Percentiles rank a stretch among this genome's conserved stretches.
phyloP scores from a whole-genome alignment of 495 filamentous ascomycete species.

The Tirmania nivea region DNA sequence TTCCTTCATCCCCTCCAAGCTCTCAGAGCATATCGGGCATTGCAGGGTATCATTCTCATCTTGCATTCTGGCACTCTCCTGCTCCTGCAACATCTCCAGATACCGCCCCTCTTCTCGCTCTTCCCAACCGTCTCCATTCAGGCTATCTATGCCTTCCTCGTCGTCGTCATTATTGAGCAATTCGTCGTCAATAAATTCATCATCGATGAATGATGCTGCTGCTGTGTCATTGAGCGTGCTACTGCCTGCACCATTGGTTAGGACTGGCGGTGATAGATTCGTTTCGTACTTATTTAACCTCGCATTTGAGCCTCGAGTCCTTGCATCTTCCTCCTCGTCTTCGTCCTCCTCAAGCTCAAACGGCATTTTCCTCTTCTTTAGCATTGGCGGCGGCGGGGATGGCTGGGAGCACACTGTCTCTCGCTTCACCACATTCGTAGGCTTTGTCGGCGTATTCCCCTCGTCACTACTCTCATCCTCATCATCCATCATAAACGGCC shows the following conservation, averaged over 20 bases:
- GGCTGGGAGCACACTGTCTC: neutral
- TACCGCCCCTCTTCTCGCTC: constrained; percentile 32
- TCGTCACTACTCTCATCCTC: neutral
- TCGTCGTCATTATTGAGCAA: constrained; percentile 14
- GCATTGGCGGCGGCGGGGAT: neutral
- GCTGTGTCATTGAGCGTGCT: neutral
- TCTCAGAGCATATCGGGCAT: constrained; percentile 60
- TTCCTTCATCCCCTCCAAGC: constrained; percentile 35
- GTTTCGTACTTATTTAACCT: neutral
- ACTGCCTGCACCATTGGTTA: neutral
- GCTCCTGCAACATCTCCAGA: constrained; percentile 37
- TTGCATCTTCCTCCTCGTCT: neutral
- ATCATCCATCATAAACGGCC: neutral
- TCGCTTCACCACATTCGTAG: neutral
- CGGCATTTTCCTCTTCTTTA: neutral
- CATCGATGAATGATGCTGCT: neutral
- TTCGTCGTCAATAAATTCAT: constrained; percentile 22
- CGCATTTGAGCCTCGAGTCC: neutral
- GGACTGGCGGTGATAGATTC: neutral
- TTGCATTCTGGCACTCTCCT: constrained; percentile 39
- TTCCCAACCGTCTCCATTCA: constrained; percentile 17
- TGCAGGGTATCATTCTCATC: constrained; percentile 26
- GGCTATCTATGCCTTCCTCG: constrained; percentile 11
- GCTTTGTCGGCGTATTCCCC: neutral
- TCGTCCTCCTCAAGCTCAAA: neutral